Percentiles rank a stretch among this genome's conserved stretches.
phyloP scores from a whole-genome alignment of 2,329 filamentous ascomycete genomes.

The Arthrobotrys entomopaga region DNA sequence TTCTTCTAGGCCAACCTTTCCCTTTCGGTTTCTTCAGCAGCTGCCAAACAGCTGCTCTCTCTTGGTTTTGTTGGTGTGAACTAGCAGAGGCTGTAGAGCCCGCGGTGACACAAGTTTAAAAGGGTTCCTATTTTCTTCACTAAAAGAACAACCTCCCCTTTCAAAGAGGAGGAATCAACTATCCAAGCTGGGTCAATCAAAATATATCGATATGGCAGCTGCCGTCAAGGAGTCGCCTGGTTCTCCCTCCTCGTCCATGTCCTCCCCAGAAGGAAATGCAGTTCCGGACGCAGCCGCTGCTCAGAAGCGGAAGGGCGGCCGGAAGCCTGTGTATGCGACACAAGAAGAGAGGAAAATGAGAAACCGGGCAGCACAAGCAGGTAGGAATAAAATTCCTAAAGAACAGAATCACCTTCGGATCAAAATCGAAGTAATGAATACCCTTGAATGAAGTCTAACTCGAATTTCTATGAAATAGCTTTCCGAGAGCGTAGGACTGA shows the following conservation, averaged over 20 bases:
- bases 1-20: conserved; percentile 33
- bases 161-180: conserved; percentile 50
- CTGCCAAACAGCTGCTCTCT: conserved; percentile 27
- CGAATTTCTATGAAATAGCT: conserved; percentile 61
- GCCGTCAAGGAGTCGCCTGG: conserved; percentile 59
- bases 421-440: too few species aligned
- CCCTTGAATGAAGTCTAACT: too few species aligned
- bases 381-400: conserved; percentile 50
- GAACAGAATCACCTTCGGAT: not conserved
- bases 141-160: conserved; percentile 24
- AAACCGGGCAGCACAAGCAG: conserved; percentile 95
- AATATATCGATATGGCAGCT: conserved; percentile 56
- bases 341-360: conserved; percentile 98
- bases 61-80: conserved; percentile 40
- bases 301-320: conserved; percentile 95
- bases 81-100: conserved; percentile 46
- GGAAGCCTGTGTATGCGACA: conserved; percentile 98
- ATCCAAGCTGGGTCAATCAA: not conserved
- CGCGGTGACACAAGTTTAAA: conserved; percentile 31
- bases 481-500: conserved; percentile 96
- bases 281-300: conserved; percentile 54
- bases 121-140: conserved; percentile 25
- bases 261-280: conserved; percentile 58
- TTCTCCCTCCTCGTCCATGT: conserved; percentile 58
- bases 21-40: conserved; percentile 35